A percentile compares a stretch with the other conserved stretches of the same genome.
Conservation (phyloP, 2,329 filamentous ascomycete genomes). For the Decorospora gaudefroyi region DNA sequence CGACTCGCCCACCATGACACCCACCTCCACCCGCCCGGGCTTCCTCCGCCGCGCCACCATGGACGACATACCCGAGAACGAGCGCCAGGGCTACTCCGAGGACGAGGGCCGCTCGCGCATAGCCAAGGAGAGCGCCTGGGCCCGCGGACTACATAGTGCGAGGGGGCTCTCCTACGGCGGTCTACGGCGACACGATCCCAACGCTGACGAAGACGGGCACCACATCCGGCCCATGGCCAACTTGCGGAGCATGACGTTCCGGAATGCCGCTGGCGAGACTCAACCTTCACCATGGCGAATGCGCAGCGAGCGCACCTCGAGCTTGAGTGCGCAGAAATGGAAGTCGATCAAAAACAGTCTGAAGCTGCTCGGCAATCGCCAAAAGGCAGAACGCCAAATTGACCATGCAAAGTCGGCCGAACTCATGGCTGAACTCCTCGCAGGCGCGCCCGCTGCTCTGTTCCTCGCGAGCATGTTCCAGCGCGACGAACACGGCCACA, state of each 20-base stretch:
- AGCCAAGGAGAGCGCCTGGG: conserved; percentile 53
- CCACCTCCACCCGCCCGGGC: conserved; percentile 48
- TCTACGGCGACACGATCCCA: conserved; percentile 42
- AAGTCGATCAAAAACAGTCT: conserved; percentile 88
- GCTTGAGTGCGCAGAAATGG: conserved; percentile 76
- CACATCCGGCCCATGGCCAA: conserved; percentile 49
- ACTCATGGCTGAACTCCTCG: conserved; percentile 90
- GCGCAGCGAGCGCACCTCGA: conserved; percentile 53
- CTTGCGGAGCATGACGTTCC: conserved; percentile 55
- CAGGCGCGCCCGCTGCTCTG: conserved; percentile 87
- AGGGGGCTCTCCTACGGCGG: conserved; percentile 54
- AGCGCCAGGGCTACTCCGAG: conserved; percentile 55
- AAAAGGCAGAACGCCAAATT: conserved; percentile 80
- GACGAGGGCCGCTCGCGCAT: conserved; percentile 57
- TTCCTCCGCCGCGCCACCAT: conserved; percentile 59
- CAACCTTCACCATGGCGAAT: conserved; percentile 52
- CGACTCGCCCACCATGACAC: conserved; percentile 45
- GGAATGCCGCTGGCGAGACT: conserved; percentile 43
- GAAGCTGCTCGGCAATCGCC: conserved; percentile 74
- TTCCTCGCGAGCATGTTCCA: conserved; percentile 98
- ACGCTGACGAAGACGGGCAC: conserved; percentile 40
- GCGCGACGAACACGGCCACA: conserved; percentile 92
- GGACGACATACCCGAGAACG: conserved; percentile 54
- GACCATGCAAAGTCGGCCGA: conserved; percentile 96
- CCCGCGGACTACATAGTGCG: conserved; percentile 53